Base-by-base conservation (phyloP, 225 moss, liverwort and hornwort genomes). In the Marchantia polymorpha region DNA sequence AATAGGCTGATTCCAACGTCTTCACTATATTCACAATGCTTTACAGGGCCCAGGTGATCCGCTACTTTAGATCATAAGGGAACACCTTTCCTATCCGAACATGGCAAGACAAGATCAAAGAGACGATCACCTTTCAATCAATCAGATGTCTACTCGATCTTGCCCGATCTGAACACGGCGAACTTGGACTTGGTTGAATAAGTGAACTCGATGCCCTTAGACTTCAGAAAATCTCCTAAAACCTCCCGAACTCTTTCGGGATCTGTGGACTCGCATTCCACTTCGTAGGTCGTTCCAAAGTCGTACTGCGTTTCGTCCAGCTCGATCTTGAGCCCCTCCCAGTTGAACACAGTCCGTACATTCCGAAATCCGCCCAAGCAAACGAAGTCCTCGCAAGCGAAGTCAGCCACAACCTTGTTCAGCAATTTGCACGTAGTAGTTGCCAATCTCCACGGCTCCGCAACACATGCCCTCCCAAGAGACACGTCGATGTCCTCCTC, bases 301-400 rank as follows among this genome's bases (percentile, higher is more conserved):
- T 90, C 92, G 63, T 77, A 97, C n/a, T 88, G 93, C 55, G 97
- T 94, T 86, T 94, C 94, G 59, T 97, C 97, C 83, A 97, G 79
- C 86, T 97, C 94, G 75, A 97, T 77, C 81, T 88, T 89, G 31
- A 91, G 86, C 55, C 87, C 91, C 82, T 94, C 89, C 97, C 94
- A 97, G 23, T 83, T 81, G 81, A 87, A 94, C 0, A 93, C 92
- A 78, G 89, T 93, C 71, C 97, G 88, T 27, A 97, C 92, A 81
- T 97, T 97, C 70, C 96, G 88, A 77, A 97, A 94, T 25, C 96
- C 96, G 27, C 96, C 94, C 72, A 94, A 78, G 78, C 94, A 97
- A 23, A 90, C 86, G 63, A 94, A 97, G 4, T 82, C 87, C 39
- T 89, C 83, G 74, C 90, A 94, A 76, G 82, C 67, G 59, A 90